Conservation (phyloP, 2,329 filamentous ascomycete species). For the Zopfia rhizophila region DNA sequence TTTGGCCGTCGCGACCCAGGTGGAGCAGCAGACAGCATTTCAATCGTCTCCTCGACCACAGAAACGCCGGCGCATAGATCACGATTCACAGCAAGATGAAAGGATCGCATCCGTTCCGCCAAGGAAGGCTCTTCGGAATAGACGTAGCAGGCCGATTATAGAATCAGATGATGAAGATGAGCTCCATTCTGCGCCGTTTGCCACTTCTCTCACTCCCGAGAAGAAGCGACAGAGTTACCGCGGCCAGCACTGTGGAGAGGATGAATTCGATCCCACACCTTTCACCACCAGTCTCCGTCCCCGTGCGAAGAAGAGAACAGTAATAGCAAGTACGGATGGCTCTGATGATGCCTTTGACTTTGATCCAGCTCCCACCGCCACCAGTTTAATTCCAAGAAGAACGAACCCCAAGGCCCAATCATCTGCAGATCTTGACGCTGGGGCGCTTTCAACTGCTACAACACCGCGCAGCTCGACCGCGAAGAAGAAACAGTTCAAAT, state of each 20-base stretch:
- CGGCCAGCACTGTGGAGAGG: too few relatives aligned
- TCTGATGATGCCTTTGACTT: too few relatives aligned
- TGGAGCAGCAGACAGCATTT: conserved; percentile 47
- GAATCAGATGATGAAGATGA: conserved; percentile 39
- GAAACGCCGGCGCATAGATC: conserved; percentile 49
- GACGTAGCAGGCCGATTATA: conserved; percentile 34
- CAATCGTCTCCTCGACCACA: conserved; percentile 44
- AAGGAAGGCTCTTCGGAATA: conserved; percentile 23
- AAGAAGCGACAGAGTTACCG: conserved; percentile 5
- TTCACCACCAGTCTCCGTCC: not conserved
- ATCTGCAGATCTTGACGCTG: conserved; percentile 22
- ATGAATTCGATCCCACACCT: too few relatives aligned
- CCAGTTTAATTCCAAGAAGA: conserved; percentile 7
- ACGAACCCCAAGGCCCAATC: conserved; percentile 5
- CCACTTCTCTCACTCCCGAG: not conserved
- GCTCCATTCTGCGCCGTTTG: conserved; percentile 9
- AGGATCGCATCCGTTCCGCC: conserved; percentile 33
- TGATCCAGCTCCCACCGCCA: conserved; percentile 12
- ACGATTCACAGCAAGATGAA: conserved; percentile 39
- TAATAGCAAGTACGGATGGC: conserved; percentile 5
- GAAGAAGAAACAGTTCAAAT: conserved; percentile 23
- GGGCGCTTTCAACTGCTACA: conserved; percentile 12
- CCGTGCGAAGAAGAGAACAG: not conserved
- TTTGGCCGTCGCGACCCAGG: conserved; percentile 68
- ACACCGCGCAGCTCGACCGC: conserved; percentile 19